These are phyloP conservation scores for Xylaria acuta DNA, from an alignment of 495 filamentous ascomycete species.

Conservation along the genomic window DNA sequence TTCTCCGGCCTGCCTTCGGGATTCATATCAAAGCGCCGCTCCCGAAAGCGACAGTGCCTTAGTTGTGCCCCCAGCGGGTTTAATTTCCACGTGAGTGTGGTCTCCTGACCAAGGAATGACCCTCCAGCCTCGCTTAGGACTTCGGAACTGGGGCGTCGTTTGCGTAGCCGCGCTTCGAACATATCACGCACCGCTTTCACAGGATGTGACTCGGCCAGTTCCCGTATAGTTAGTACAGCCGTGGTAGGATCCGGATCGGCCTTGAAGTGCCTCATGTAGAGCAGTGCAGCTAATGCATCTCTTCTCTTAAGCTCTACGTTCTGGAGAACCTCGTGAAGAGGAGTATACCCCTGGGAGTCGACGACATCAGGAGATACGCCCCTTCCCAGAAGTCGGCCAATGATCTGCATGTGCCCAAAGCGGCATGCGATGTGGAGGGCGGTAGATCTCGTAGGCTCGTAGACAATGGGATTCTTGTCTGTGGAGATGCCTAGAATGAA, in stretches of 20 bases:
- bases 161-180: not conserved
- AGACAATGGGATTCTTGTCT: not conserved
- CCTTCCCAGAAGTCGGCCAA: not conserved
- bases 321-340: not conserved
- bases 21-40: not conserved
- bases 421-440: constrained; percentile 3
- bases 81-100: not conserved
- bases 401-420: not conserved
- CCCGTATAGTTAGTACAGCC: not conserved
- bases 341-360: not conserved
- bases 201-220: not conserved
- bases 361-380: not conserved
- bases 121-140: not conserved
- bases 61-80: not conserved
- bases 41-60: not conserved
- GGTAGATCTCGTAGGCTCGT: not conserved
- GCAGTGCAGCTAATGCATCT: not conserved
- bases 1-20: not conserved
- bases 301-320: not conserved
- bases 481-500: not conserved
- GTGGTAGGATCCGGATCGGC: not conserved
- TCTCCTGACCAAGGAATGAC: not conserved
- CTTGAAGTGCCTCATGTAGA: not conserved
- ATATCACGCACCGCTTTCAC: not conserved
- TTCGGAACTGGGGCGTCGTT: not conserved